Evolutionary conservation across 306 rosid species (phyloP), one percentile per base, ranked within the genome.

Genomic region (Trifolium fragiferum): DNA sequence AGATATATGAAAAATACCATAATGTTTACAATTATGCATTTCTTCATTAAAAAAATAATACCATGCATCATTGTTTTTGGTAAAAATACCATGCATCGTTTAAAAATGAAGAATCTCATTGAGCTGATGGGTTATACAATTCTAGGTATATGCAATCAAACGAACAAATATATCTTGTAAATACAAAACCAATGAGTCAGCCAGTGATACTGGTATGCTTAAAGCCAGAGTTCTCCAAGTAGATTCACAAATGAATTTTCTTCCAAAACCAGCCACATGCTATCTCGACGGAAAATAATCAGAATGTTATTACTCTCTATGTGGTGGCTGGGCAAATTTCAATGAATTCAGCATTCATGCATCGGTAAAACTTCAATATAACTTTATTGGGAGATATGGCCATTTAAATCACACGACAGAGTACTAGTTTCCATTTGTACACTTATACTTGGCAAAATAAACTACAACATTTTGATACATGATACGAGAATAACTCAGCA

Each of bases 241-340:
- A 74, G 58, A 62, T 32, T 60, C 59, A 33, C n/a, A 62, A 11
- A 61, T 61, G 50, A 73, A 46, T 8, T 37, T 37, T 37, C 40
- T 37, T 37, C 40, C 40, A 7, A 37, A 37, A 37, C 40, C 40
- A 37, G 40, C 40, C 10, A 8, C 40, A 37, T 7, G 40, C 10
- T 37, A 37, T 37, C 40, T 37, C 10, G 10, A 37, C 1, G 40
- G 40, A 37, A 37, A 37, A 37, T 37, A 37, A 37, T 37, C 40
- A 37, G 10, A 37, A 37, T 37, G 9, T 37, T 0, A 37, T 37
- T 37, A 37, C 2, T 37, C 10, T 37, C 9, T 37, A 7, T 37
- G 2, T 37, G 40, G 40, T 37, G 40, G 40, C 40, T 37, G 40
- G 40, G 40, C 2, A 37, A 0, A 2, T 37, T 37, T 7, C 40